These are phyloP conservation scores for Lumnitzera littorea DNA, from an alignment of 345 rosid genomes.

Conservation along the genomic window DNA sequence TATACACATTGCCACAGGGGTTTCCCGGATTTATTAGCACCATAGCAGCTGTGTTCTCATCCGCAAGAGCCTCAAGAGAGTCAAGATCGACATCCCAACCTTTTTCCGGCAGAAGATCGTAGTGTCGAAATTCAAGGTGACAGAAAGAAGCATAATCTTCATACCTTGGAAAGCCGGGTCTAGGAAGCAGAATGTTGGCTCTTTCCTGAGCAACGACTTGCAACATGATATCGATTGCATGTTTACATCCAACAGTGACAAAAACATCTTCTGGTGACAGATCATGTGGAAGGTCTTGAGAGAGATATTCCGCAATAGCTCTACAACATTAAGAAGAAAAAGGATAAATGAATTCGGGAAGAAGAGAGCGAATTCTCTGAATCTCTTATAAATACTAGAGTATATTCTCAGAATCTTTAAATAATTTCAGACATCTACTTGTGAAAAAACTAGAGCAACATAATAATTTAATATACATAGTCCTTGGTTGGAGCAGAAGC, in stretches of 20 bases:
- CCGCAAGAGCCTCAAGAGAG: constrained; percentile 18
- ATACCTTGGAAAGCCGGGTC: constrained; percentile 27
- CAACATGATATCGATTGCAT: constrained; percentile 17
- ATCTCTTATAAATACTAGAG: background rate
- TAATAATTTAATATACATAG: too few species aligned
- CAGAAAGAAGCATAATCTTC: constrained; percentile 10
- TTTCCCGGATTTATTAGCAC: constrained; percentile 39
- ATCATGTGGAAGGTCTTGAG: constrained; percentile 16
- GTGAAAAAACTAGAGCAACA: too few species aligned
- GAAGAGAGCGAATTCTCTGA: background rate
- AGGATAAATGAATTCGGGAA: too few species aligned
- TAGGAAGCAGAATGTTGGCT: constrained; percentile 25
- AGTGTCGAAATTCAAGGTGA: constrained; percentile 20
- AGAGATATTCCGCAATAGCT: constrained; percentile 27
- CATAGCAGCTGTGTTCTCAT: constrained; percentile 20
- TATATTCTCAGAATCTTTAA: background rate
- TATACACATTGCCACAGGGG: constrained; percentile 48
- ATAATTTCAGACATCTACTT: too few species aligned
- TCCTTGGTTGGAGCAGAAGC: background rate
- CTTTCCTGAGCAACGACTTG: constrained; percentile 20
- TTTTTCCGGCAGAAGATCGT: constrained; percentile 24
- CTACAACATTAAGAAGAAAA: constrained; percentile 3
- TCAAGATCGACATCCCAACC: constrained; percentile 35
- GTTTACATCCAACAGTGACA: constrained; percentile 21
- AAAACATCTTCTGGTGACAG: constrained; percentile 24